Conservation (phyloP, 2,329 filamentous ascomycete species). For the Alternaria sp. region DNA sequence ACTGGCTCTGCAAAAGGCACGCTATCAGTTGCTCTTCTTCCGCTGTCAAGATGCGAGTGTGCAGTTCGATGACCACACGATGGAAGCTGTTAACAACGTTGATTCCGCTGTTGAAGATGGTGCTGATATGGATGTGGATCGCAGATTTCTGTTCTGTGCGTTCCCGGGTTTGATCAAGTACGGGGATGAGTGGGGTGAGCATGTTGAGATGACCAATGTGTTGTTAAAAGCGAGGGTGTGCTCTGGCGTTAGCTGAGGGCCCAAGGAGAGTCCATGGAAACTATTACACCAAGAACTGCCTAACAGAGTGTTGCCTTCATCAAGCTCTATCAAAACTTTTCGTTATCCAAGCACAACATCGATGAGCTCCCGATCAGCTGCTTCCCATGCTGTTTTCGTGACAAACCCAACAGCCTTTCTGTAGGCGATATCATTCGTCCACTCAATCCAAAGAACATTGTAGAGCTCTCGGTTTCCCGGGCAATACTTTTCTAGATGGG, state of each 20-base stretch:
- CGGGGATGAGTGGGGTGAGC: constrained; percentile 36
- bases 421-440: not conserved
- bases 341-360: not conserved
- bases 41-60: constrained; percentile 5
- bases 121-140: constrained; percentile 17
- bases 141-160: constrained; percentile 38
- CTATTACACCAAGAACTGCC: too few relatives aligned
- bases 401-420: not conserved
- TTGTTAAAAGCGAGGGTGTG: constrained; percentile 43
- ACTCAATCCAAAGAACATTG: not conserved
- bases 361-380: not conserved
- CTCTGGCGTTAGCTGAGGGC: too few relatives aligned
- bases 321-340: too few relatives aligned
- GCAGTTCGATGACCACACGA: constrained; percentile 31
- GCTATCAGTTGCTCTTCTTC: constrained; percentile 37
- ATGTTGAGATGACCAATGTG: constrained; percentile 33
- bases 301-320: too few relatives aligned
- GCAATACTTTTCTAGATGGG: too few relatives aligned
- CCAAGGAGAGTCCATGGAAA: too few relatives aligned
- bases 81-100: constrained; percentile 42
- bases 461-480: too few relatives aligned
- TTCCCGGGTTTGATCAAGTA: constrained; percentile 43
- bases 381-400: not conserved
- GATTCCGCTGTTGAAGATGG: constrained; percentile 34
- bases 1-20: constrained; percentile 40